Evolutionary conservation across 1,284 basidiomycete species (phyloP).

Genomic region (Thelephora terrestris): DNA sequence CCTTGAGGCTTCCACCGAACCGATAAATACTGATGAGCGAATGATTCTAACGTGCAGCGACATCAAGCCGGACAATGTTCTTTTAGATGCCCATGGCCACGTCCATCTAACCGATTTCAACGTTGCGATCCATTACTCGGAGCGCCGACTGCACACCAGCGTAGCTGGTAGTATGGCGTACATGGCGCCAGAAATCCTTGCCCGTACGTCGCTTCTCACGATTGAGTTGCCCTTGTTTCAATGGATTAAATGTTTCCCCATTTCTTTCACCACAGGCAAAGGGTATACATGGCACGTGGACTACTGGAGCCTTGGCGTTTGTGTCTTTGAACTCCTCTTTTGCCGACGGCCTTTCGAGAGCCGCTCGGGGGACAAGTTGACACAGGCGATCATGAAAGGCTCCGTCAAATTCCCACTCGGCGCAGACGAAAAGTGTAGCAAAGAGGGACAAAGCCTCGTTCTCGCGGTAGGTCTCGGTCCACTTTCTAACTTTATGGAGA

Average conservation of each 20-base stretch:
- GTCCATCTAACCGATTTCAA: conserved; percentile 98
- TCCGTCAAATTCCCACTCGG: conserved; percentile 54
- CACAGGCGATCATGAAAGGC: conserved; percentile 68
- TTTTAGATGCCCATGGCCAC: conserved; percentile 87
- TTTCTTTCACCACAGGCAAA: conserved; percentile 19
- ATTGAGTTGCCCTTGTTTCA: not conserved
- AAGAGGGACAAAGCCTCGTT: conserved; percentile 28
- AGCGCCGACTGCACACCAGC: conserved; percentile 76
- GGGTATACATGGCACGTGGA: conserved; percentile 87
- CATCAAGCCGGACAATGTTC: conserved; percentile 94
- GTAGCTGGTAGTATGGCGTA: conserved; percentile 98
- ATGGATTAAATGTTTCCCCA: not conserved
- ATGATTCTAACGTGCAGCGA: conserved; percentile 50
- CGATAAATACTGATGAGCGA: conserved; percentile 23
- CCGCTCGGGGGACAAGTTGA: conserved; percentile 77
- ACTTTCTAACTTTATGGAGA: conserved; percentile 7
- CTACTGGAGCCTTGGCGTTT: conserved; percentile 93
- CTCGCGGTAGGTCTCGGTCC: conserved; percentile 33
- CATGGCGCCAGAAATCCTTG: conserved; percentile 93
- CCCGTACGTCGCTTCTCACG: conserved; percentile 8
- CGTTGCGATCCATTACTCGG: conserved; percentile 94
- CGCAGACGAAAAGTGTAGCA: conserved; percentile 28
- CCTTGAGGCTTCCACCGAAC: conserved; percentile 8
- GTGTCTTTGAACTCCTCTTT: conserved; percentile 84
- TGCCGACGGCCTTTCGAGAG: conserved; percentile 85